Evolutionary conservation across 768 basidiomycete species (phyloP), one percentile per base, ranked within the genome.

Genomic region (Pleurotus eryngii): DNA sequence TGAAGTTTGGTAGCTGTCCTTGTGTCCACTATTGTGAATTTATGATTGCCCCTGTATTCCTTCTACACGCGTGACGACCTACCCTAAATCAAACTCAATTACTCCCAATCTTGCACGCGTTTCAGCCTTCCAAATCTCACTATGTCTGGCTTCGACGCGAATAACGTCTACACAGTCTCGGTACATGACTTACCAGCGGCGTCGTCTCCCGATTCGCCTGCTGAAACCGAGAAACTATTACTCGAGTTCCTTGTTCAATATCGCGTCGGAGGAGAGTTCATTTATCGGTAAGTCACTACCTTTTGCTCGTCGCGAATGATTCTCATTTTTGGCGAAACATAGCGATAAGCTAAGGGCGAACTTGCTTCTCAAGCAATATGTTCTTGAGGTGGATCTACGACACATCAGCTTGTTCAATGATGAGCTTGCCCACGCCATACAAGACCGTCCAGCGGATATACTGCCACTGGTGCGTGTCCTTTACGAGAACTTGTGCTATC

Each of bases 321-420:
- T 48, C 46, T 54, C 42, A 48, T 30, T 57, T 54, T 30, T 50
- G 64, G 62, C 79, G 7, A 22, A 42, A 6, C 20, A 7, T 42
- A 81, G 94, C 66, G 97, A 99, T 67, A 90, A 90, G 61, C 77
- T 98, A 26, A 84, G 95, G 17, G 92, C 86, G 46, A 96, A 95
- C 68, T 73, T 98, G 35, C 81, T 98, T 12, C 70, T 96, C 61
- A 95, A 95, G 67, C 92, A 95, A 60, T 85, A 90, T 68, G 75
- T 87, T 53, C 86, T 98, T 58, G 84, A 97, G 72, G 85, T 98
- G 60, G 88, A 98, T 73, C 79, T 96, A 63, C 76, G 86, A 60
- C 80, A 91, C 72, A 67, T 90, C 60, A 73, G 84, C 70, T 75
- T 95, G 26, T 98, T 89, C 77, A 95, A 97, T 63, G 95, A 98